These are phyloP conservation scores for Magnusiomyces sp. DNA, from an alignment of 1,139 yeast genomes.

Conservation along the genomic window DNA sequence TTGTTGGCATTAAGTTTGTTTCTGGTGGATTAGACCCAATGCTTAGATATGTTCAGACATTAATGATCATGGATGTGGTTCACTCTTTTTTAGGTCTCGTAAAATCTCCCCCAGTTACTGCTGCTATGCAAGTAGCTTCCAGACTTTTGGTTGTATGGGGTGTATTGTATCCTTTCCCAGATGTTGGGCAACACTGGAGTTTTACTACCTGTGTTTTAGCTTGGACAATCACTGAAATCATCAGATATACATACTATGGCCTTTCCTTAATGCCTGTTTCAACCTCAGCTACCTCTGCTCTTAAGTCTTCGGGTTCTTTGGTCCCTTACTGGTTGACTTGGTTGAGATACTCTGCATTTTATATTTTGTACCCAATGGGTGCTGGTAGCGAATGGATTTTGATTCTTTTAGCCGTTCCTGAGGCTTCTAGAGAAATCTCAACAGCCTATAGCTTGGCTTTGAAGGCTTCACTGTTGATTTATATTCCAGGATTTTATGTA, in stretches of 20 bases:
- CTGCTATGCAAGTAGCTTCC: constrained; percentile 79
- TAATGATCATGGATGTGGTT: constrained; percentile 72
- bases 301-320: constrained; percentile 33
- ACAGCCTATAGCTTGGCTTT: constrained; percentile 47
- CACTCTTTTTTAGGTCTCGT: constrained; percentile 72
- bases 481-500: constrained; percentile 80
- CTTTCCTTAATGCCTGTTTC: constrained; percentile 37
- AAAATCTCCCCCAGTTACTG: constrained; percentile 75
- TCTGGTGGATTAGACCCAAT: constrained; percentile 52
- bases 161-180: constrained; percentile 63
- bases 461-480: constrained; percentile 50
- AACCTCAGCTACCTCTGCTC: constrained; percentile 14
- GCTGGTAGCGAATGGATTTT: constrained; percentile 75
- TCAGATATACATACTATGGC: constrained; percentile 80
- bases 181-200: constrained; percentile 47
- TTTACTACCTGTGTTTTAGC: constrained; percentile 65
- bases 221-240: constrained; percentile 87
- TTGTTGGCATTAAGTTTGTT: constrained; percentile 40
- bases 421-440: constrained; percentile 44
- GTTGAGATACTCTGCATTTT: constrained; percentile 77
- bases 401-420: constrained; percentile 57
- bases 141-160: constrained; percentile 81
- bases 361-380: constrained; percentile 81
- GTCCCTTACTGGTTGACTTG: constrained; percentile 60
- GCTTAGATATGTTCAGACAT: constrained; percentile 66